phyloP scores from a whole-genome alignment of 106 monocot species.

The Xerophyta viscosa region DNA sequence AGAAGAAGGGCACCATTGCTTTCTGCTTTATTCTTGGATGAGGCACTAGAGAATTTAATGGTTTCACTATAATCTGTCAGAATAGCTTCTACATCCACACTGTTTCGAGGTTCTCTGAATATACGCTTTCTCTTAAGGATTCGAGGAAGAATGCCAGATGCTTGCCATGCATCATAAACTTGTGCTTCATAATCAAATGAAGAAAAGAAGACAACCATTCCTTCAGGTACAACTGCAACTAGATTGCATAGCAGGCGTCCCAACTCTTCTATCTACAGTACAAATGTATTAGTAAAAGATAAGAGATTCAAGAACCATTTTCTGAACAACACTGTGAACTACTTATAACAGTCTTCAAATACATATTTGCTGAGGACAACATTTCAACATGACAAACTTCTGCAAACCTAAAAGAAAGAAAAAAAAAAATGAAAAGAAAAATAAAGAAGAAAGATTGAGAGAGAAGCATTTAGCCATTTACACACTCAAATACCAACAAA shows the following conservation, averaged over 20 bases:
- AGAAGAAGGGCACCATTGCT: slow-evolving; percentile 79
- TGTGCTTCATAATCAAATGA: slow-evolving; percentile 85
- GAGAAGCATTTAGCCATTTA: too few species aligned
- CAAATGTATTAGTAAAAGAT: too few species aligned
- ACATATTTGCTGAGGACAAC: too few species aligned
- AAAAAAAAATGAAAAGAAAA: too few species aligned
- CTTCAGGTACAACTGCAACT: slow-evolving; percentile 78
- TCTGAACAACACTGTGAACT: too few species aligned
- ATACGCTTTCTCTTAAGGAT: slow-evolving; percentile 73
- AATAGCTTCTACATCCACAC: slow-evolving; percentile 46
- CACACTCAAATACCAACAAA: too few species aligned
- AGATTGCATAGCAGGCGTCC: slow-evolving; percentile 84
- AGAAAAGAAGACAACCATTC: slow-evolving; percentile 85
- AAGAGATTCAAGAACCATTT: too few species aligned
- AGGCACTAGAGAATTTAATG: slow-evolving; percentile 21
- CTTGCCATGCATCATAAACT: slow-evolving; percentile 74
- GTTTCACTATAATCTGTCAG: slow-evolving; percentile 69
- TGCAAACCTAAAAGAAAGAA: too few species aligned
- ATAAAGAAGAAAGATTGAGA: too few species aligned
- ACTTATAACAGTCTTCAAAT: too few species aligned
- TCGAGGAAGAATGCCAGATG: slow-evolving; percentile 62
- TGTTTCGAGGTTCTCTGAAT: slow-evolving; percentile 85
- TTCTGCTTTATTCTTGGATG: slow-evolving; percentile 15
- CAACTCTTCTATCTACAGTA: slow-evolving; percentile 93
- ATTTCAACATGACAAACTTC: too few species aligned